These are phyloP conservation scores for Zasmidium angulare DNA, from an alignment of 2,329 filamentous ascomycete species.

Conservation along the genomic window DNA sequence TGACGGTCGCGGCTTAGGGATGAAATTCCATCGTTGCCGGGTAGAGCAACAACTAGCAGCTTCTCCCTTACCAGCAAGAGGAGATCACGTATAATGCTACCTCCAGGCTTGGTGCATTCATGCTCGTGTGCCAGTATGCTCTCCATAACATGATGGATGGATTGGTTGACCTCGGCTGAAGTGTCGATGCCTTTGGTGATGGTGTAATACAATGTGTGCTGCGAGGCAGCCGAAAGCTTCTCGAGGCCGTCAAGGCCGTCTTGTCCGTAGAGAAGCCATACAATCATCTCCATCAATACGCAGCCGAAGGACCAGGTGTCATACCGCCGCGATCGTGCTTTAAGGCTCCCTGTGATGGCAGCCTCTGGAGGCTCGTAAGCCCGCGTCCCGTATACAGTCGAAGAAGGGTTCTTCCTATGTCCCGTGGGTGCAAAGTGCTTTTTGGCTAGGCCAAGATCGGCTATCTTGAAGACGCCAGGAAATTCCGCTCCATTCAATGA, in stretches of 20 bases:
- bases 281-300: not conserved
- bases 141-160: not conserved
- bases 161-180: not conserved
- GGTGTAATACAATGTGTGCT: not conserved
- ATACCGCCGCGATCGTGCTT: not conserved
- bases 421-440: not conserved
- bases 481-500: not conserved
- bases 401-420: not conserved
- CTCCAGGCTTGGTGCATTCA: not conserved
- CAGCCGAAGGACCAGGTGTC: not conserved
- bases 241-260: not conserved
- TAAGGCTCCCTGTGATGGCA: not conserved
- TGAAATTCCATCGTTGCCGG: too few relatives aligned
- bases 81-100: not conserved
- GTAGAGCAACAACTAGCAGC: not conserved
- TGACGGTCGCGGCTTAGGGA: not conserved
- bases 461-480: not conserved
- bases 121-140: not conserved
- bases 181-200: not conserved
- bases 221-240: not conserved
- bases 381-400: not conserved
- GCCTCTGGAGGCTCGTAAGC: not conserved
- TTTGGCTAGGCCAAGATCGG: not conserved
- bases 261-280: not conserved
- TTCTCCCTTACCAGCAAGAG: not conserved